phyloP scores from a whole-genome alignment of 805 yeast genomes.

The Cyberlindnera japonica region DNA sequence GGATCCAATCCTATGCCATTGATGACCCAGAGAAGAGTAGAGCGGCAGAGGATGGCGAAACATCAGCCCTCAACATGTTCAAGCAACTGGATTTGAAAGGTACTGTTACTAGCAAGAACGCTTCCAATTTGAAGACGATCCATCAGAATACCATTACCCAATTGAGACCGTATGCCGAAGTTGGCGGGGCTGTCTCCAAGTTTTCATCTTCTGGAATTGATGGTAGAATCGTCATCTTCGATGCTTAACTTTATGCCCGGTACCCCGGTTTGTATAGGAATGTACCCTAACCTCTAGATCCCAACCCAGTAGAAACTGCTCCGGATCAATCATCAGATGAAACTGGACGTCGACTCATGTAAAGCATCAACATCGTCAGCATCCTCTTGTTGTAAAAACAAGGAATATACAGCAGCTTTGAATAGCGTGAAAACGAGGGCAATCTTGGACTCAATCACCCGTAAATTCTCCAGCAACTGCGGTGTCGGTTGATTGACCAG shows the following conservation, averaged over 20 bases:
- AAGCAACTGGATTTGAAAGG: slow-evolving; percentile 96
- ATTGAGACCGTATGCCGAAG: slow-evolving; percentile 46
- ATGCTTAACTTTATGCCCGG: slow-evolving; percentile 31
- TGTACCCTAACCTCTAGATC: too few relatives aligned
- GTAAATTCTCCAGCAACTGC: slow-evolving; percentile 45
- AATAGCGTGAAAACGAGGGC: slow-evolving; percentile 63
- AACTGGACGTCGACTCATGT: slow-evolving; percentile 24
- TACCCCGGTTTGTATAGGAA: too few relatives aligned
- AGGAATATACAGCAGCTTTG: slow-evolving; percentile 67
- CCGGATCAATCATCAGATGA: not conserved
- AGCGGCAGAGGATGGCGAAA: slow-evolving; percentile 48
- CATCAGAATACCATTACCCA: slow-evolving; percentile 89
- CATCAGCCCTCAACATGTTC: slow-evolving; percentile 87
- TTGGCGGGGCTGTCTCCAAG: slow-evolving; percentile 43
- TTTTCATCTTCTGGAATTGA: slow-evolving; percentile 82
- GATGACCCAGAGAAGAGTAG: slow-evolving; percentile 54
- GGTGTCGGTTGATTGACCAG: slow-evolving; percentile 24
- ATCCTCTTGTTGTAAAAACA: slow-evolving; percentile 49
- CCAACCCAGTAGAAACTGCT: too few relatives aligned
- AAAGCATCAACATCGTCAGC: slow-evolving; percentile 14
- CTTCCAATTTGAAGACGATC: slow-evolving; percentile 59
- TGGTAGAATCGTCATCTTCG: slow-evolving; percentile 84
- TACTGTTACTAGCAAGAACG: slow-evolving; percentile 44
- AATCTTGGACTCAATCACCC: slow-evolving; percentile 59
- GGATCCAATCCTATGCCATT: slow-evolving; percentile 53